Base-by-base conservation (phyloP, 768 basidiomycete species). In the Pulveroboletus frians region DNA sequence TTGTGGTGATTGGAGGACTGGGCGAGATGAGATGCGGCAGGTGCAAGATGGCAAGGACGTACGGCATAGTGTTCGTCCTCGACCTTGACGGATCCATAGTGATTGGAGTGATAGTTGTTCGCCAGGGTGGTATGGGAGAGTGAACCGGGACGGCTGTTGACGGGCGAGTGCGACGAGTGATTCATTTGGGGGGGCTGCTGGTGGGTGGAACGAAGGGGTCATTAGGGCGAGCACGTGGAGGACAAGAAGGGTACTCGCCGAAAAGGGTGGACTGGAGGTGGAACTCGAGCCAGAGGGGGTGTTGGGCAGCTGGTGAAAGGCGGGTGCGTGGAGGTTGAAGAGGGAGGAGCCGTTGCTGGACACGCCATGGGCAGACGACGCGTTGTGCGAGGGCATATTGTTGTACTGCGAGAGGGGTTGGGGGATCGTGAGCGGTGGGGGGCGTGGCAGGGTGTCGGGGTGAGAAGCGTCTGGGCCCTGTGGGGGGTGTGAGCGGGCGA, bases 251-350 rank as follows among this genome's bases (percentile, higher is more conserved):
- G 76, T 64, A 86, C 88, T 87, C 81, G 80, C 87, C 84, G 88
- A 90, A 75, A 87, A 88, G n/a, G 85, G 84, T 49, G 84, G 83
- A 56, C 82, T 87, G 23, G 84, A 84, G 5, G 84, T 84, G 20
- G 81, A 76, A 61, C 84, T 87, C 17, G 84, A 85, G 17, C 78
- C 81, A 18, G 83, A 83, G 3, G 84, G 83, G 4, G 85, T 84
- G 62, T 83, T 80, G 17, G 84, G 84, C 63, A 85, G 72, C 57
- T 78, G 67, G 45, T 67, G 80, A 64, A 84, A 85, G 3, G 77
- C 71, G 37, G 81, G 72, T 8, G 76, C 73, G 47, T 80, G 78
- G 3, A 83, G 69, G 59, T 66, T 74, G 67, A 79, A 80, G 53
- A 80, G 58, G 10, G 76, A 73, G 5, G 74, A 73, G 17, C 68